A percentile compares a stretch with the other conserved stretches of the same genome.
Conservation (phyloP, 108 stramenopile species). For the Cyclostephanos tholiformis region DNA sequence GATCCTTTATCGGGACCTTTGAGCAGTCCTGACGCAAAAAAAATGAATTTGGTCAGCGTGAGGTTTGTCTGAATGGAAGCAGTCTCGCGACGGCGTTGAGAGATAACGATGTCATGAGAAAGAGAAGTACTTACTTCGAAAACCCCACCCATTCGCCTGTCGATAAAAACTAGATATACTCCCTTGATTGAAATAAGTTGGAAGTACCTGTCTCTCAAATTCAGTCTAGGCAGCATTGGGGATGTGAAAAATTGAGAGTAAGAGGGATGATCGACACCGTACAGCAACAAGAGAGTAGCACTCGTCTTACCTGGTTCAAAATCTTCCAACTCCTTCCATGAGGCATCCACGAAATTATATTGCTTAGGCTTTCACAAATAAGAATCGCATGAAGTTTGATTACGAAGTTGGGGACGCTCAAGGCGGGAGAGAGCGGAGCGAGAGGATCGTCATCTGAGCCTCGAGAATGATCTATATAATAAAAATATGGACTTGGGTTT, state of each 20-base stretch:
- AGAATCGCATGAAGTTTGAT: constrained; percentile 69
- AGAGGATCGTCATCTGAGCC: constrained; percentile 54
- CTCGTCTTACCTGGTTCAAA: constrained; percentile 39
- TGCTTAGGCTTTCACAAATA: constrained; percentile 52
- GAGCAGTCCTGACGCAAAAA: constrained; percentile 3
- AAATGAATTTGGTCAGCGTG: constrained; percentile 57
- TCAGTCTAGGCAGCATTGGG: constrained; percentile 16
- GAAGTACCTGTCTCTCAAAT: constrained; percentile 59
- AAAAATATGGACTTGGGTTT: constrained; percentile 46
- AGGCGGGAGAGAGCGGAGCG: constrained; percentile 52
- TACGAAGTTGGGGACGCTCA: constrained; percentile 61
- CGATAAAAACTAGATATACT: constrained; percentile 55
- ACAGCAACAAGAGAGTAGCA: constrained; percentile 24
- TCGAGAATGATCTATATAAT: constrained; percentile 56
- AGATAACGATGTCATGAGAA: constrained; percentile 20
- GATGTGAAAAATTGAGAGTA: no score
- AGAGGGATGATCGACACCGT: no score
- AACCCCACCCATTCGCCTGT: constrained; percentile 66
- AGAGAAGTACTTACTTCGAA: constrained; percentile 30
- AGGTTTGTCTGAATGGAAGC: constrained; percentile 34
- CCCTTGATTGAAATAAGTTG: constrained; percentile 60
- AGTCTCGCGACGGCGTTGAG: no score
- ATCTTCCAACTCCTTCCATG: constrained; percentile 73
- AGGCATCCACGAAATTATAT: constrained; percentile 67
- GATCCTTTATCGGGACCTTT: constrained; percentile 19